A percentile compares a stretch with the other conserved stretches of the same genome.
These are phyloP conservation scores for Escovopsis weberi DNA, from an alignment of 2,329 filamentous ascomycete genomes.

Conservation along the genomic window DNA sequence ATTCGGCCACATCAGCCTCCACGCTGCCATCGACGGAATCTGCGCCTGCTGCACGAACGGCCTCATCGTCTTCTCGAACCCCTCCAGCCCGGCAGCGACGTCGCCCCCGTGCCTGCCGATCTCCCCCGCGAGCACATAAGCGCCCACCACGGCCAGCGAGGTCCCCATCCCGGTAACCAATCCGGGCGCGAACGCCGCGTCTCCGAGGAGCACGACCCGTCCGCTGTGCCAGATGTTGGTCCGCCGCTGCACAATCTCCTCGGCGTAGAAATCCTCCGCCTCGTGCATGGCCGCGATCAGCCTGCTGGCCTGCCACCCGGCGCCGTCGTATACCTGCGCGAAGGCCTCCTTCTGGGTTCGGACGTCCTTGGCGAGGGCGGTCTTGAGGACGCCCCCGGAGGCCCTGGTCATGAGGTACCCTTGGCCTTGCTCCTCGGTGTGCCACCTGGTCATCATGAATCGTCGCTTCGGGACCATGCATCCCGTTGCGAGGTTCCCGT, in stretches of 20 bases:
- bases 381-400: conserved; percentile 9
- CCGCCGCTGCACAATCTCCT: conserved; percentile 28
- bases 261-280: conserved; percentile 30
- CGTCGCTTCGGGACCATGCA: conserved; percentile 23
- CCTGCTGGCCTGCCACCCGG: conserved; percentile 28
- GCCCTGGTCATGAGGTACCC: conserved; percentile 13
- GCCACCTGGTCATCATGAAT: conserved; percentile 16
- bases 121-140: conserved; percentile 36
- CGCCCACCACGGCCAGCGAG: conserved; percentile 27
- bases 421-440: conserved; percentile 11
- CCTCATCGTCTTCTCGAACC: conserved; percentile 25
- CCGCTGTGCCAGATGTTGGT: conserved; percentile 21
- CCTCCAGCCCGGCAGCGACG: conserved; percentile 16
- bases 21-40: not conserved
- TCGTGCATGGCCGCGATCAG: conserved; percentile 19
- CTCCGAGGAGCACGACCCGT: conserved; percentile 32
- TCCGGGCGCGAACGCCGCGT: conserved; percentile 30
- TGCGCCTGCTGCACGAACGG: not conserved
- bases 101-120: conserved; percentile 14
- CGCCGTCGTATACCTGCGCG: conserved; percentile 22
- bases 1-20: not conserved
- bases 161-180: conserved; percentile 32
- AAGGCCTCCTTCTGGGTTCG: conserved; percentile 20
- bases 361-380: conserved; percentile 8
- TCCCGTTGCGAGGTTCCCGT: conserved; percentile 8